A percentile compares a stretch with the other conserved stretches of the same genome.
phyloP scores from a whole-genome alignment of 176 grass and related monocot species.

The Olyra latifolia region DNA sequence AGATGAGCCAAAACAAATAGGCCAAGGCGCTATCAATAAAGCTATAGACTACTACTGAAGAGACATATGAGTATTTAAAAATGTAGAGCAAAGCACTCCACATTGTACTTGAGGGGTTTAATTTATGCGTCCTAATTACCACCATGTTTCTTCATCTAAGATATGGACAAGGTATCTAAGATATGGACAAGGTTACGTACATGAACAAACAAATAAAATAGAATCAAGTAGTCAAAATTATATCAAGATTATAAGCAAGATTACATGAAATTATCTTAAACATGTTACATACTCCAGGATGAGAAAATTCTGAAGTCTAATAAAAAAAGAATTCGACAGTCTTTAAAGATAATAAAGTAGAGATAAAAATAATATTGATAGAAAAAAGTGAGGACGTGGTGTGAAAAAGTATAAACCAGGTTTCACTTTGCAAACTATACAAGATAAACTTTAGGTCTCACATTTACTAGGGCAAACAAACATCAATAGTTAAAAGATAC shows the following conservation, averaged over 20 bases:
- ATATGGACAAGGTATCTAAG: conserved; percentile 80
- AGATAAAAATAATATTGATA: neutral
- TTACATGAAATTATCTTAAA: neutral
- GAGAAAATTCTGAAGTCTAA: neutral
- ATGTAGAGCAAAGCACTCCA: conserved; percentile 81
- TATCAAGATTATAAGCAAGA: conserved; percentile 4
- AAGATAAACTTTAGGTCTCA: neutral
- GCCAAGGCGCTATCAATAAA: conserved; percentile 62
- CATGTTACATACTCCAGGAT: neutral
- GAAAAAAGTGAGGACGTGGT: neutral
- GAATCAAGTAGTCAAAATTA: conserved; percentile 22
- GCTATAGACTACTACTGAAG: conserved; percentile 62
- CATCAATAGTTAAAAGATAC: neutral
- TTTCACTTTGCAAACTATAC: neutral
- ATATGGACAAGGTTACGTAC: too few species aligned
- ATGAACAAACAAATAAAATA: conserved; percentile 53
- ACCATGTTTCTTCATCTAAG: conserved; percentile 77
- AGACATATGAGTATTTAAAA: conserved; percentile 88
- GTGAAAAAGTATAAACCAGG: neutral
- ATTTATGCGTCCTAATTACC: too few species aligned
- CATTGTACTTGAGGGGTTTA: conserved; percentile 67
- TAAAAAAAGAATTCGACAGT: too few species aligned
- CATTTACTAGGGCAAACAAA: neutral
- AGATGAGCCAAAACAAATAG: too few species aligned
- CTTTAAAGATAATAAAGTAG: neutral